phyloP scores from a whole-genome alignment of 1,284 basidiomycete genomes.

The Taiwanofungus camphoratus region DNA sequence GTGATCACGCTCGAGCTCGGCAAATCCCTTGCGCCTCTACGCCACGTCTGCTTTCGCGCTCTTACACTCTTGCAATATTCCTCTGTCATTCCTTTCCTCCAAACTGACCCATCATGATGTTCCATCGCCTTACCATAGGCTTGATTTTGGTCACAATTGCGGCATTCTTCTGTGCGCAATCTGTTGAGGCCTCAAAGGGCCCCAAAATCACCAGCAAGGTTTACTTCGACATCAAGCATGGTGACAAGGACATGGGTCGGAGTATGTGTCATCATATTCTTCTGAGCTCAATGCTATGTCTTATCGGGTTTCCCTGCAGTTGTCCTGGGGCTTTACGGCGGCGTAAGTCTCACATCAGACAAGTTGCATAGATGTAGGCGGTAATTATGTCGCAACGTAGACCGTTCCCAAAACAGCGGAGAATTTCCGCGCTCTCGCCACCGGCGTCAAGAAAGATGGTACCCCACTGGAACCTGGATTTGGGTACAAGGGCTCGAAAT shows the following conservation, averaged over 20 bases:
- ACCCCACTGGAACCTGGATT: slow-evolving; percentile 63
- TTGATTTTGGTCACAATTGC: slow-evolving; percentile 60
- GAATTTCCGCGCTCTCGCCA: slow-evolving; percentile 66
- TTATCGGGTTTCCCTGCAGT: slow-evolving; percentile 37
- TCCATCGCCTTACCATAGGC: slow-evolving; percentile 54
- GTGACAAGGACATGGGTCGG: slow-evolving; percentile 77
- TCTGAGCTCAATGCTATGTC: slow-evolving; percentile 6
- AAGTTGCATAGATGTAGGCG: too few relatives aligned
- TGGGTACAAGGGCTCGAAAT: slow-evolving; percentile 66
- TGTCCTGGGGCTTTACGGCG: slow-evolving; percentile 82
- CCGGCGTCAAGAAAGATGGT: slow-evolving; percentile 78
- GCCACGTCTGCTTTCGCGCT: slow-evolving; percentile 3
- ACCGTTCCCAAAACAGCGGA: slow-evolving; percentile 75
- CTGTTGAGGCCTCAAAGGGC: slow-evolving; percentile 69
- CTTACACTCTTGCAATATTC: slow-evolving; percentile 1
- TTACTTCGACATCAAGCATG: slow-evolving; percentile 92
- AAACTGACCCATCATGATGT: slow-evolving; percentile 33
- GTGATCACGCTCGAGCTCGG: slow-evolving; percentile 2
- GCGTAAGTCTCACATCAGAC: slow-evolving; percentile 39
- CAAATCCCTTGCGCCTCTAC: background rate
- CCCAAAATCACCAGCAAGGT: slow-evolving; percentile 89
- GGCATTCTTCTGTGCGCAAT: slow-evolving; percentile 63
- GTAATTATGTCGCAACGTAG: slow-evolving; percentile 36
- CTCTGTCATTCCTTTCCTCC: slow-evolving; percentile 12
- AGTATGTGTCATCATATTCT: slow-evolving; percentile 42